These are phyloP conservation scores for Neurospora tetraspora DNA, from an alignment of 495 filamentous ascomycete genomes.

Conservation along the genomic window DNA sequence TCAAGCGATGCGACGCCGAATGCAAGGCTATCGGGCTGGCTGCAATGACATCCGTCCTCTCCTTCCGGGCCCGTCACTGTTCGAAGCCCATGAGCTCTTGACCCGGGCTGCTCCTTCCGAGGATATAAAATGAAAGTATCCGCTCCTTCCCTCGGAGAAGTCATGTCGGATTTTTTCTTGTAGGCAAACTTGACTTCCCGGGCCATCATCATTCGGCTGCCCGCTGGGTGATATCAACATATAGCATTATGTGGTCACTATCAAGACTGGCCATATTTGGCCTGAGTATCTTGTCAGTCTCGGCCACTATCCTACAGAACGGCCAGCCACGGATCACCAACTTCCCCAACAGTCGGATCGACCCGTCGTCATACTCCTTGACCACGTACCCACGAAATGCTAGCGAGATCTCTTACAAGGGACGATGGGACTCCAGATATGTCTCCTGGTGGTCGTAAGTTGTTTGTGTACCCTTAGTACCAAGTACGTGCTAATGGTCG, in stretches of 20 bases:
- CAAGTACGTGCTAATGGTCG: neutral
- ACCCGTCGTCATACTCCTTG: constrained; percentile 26
- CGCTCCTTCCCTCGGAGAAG: neutral
- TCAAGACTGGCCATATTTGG: constrained; percentile 17
- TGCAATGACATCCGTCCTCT: neutral
- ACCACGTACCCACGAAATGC: constrained; percentile 45
- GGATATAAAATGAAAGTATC: neutral
- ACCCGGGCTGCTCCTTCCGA: neutral
- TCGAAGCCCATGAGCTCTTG: neutral
- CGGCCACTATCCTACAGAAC: constrained; percentile 51
- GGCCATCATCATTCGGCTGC: neutral
- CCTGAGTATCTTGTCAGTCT: constrained; percentile 13
- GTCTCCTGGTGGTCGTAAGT: constrained; percentile 57
- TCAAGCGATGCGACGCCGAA: neutral
- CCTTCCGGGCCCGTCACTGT: neutral
- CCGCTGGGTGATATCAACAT: neutral
- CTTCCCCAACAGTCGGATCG: constrained; percentile 39
- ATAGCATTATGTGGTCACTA: constrained; percentile 9
- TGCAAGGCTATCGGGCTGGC: neutral
- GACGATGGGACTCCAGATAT: constrained; percentile 57
- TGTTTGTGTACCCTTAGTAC: neutral
- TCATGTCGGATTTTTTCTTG: neutral
- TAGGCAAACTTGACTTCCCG: neutral
- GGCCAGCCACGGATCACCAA: constrained; percentile 42
- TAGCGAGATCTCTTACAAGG: constrained; percentile 57